A percentile compares a stretch with the other conserved stretches of the same genome.
phyloP scores from a whole-genome alignment of 192 early-diverging fungal species.

The Cetraspora pellucida region DNA sequence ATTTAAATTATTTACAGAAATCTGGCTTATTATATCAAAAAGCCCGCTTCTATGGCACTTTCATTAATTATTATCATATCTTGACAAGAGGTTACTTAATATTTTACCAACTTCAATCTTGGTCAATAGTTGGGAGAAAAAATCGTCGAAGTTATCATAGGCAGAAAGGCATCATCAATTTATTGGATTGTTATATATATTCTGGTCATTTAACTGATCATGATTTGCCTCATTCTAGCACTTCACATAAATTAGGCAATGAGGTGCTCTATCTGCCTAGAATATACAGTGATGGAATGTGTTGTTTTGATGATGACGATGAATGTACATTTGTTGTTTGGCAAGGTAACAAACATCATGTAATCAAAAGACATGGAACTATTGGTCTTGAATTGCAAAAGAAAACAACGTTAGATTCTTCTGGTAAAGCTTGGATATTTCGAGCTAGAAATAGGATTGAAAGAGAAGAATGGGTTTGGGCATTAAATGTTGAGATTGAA shows the following conservation, averaged over 20 bases:
- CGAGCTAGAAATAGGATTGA: slow-evolving; percentile 39
- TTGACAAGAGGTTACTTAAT: slow-evolving; percentile 39
- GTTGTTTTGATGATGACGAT: slow-evolving; percentile 42
- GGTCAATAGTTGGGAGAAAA: slow-evolving; percentile 32
- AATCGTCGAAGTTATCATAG: slow-evolving; percentile 33
- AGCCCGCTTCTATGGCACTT: slow-evolving; percentile 32
- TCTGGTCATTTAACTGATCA: slow-evolving; percentile 42
- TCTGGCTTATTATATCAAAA: slow-evolving; percentile 44
- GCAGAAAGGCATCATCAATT: slow-evolving; percentile 29
- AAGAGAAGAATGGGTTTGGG: slow-evolving; percentile 47
- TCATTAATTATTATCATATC: slow-evolving; percentile 42
- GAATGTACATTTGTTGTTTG: slow-evolving; percentile 49
- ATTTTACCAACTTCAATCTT: slow-evolving; percentile 38
- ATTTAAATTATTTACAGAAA: slow-evolving; percentile 19
- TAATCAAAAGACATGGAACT: slow-evolving; percentile 28
- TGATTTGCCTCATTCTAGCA: slow-evolving; percentile 40
- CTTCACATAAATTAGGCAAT: slow-evolving; percentile 1
- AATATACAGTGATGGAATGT: slow-evolving; percentile 41
- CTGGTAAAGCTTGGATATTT: slow-evolving; percentile 28
- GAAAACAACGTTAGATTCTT: neutral
- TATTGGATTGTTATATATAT: slow-evolving; percentile 46
- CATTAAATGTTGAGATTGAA: slow-evolving; percentile 47
- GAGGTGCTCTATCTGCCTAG: slow-evolving; percentile 27
- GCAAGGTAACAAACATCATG: slow-evolving; percentile 37
- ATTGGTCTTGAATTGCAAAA: neutral